Conservation (phyloP, 495 filamentous ascomycete species). For the Aspergillus carlsbadensis region DNA sequence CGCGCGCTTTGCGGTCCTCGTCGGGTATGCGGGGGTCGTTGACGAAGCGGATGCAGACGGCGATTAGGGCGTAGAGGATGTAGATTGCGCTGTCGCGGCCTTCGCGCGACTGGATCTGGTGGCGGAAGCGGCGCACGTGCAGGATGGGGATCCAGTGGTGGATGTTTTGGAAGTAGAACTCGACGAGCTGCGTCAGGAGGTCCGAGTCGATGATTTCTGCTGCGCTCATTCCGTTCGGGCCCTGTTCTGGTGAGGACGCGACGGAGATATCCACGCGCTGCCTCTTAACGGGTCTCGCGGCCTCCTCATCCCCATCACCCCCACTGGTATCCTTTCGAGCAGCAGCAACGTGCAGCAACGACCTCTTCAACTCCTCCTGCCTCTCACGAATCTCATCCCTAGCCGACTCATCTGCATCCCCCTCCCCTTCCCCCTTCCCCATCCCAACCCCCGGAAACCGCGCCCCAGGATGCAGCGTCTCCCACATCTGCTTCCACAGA, state of each 20-base stretch:
- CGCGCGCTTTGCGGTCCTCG: neutral
- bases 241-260: neutral
- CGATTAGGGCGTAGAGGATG: slow-evolving; percentile 25
- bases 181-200: slow-evolving; percentile 22
- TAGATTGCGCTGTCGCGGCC: slow-evolving; percentile 6
- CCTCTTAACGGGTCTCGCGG: neutral
- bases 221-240: neutral
- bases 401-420: no score
- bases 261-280: neutral
- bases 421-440: neutral
- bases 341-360: neutral
- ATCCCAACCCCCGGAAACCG: neutral
- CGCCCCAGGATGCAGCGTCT: neutral
- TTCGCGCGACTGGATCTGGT: slow-evolving; percentile 11
- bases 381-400: neutral
- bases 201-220: slow-evolving; percentile 5
- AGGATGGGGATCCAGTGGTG: slow-evolving; percentile 30
- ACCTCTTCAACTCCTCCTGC: neutral
- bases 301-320: neutral
- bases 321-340: neutral
- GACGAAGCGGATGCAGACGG: slow-evolving; percentile 16
- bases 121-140: slow-evolving; percentile 22
- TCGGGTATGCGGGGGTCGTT: neutral
- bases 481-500: slow-evolving; percentile 27
- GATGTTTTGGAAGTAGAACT: slow-evolving; percentile 24